These are phyloP conservation scores for Metschnikowia cubensis DNA, from an alignment of 805 yeast genomes.

Conservation along the genomic window DNA sequence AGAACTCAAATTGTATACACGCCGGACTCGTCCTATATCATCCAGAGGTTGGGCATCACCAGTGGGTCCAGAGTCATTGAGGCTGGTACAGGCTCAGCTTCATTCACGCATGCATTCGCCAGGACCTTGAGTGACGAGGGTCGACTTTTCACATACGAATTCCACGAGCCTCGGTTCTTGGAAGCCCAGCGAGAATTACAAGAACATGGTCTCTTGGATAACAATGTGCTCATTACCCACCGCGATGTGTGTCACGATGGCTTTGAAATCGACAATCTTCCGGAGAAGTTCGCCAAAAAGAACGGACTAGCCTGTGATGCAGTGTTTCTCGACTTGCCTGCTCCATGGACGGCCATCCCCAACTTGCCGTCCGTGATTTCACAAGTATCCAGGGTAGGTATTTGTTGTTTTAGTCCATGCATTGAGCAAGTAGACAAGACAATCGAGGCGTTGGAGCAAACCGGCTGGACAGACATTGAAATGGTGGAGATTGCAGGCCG, in stretches of 20 bases:
- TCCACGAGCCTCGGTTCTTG: conserved; percentile 75
- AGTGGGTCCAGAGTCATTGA: conserved; percentile 82
- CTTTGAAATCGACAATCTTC: conserved; percentile 49
- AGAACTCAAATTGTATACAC: conserved; percentile 97
- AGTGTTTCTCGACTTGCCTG: conserved; percentile 86
- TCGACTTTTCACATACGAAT: conserved; percentile 78
- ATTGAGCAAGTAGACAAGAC: conserved; percentile 94
- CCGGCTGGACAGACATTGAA: conserved; percentile 84
- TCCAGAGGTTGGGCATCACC: conserved; percentile 71
- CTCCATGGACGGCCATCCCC: conserved; percentile 95
- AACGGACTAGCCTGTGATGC: conserved; percentile 57
- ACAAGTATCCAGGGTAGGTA: conserved; percentile 49
- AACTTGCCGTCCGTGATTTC: conserved; percentile 60
- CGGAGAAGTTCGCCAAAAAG: conserved; percentile 18
- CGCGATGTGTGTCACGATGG: conserved; percentile 92
- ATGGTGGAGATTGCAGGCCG: conserved; percentile 87
- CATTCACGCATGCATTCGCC: conserved; percentile 89
- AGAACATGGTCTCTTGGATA: conserved; percentile 57
- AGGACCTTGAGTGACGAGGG: conserved; percentile 67
- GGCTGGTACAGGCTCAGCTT: conserved; percentile 98
- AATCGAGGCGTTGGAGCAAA: conserved; percentile 61
- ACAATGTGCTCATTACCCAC: conserved; percentile 68
- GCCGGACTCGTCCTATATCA: conserved; percentile 88
- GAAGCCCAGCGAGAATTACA: conserved; percentile 79
- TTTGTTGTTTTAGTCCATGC: conserved; percentile 97